A percentile compares a stretch with the other conserved stretches of the same genome.
Conservation (phyloP, 306 rosid genomes). For the Potentilla sterilis region DNA sequence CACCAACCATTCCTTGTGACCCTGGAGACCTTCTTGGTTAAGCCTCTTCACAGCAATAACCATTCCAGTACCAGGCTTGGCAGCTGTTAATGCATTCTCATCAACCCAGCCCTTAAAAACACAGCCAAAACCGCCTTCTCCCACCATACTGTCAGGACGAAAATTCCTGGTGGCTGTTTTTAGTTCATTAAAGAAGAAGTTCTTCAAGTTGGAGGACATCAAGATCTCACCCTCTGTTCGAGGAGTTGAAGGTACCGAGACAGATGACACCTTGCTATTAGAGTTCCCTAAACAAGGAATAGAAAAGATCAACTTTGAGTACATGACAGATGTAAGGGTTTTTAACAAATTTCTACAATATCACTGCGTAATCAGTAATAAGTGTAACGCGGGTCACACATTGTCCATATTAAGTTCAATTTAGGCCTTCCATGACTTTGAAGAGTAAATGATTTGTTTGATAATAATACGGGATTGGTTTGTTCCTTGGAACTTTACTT, state of each 20-base stretch:
- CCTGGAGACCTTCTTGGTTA: constrained; percentile 93
- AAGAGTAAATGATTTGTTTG: not conserved
- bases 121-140: constrained; percentile 95
- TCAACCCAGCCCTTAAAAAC: constrained; percentile 97
- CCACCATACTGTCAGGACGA: constrained; percentile 94
- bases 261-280: constrained; percentile 51
- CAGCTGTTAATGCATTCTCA: constrained; percentile 66
- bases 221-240: constrained; percentile 89
- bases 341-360: not conserved
- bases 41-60: constrained; percentile 93
- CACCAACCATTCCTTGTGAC: constrained; percentile 99
- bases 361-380: not conserved
- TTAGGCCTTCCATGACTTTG: not conserved
- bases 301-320: constrained; percentile 5
- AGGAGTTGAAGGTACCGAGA: constrained; percentile 66
- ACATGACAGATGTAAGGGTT: not conserved
- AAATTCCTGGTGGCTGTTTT: constrained; percentile 87
- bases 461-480: not conserved
- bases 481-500: not conserved
- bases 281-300: constrained; percentile 46
- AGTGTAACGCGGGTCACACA: not conserved
- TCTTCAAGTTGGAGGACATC: constrained; percentile 73
- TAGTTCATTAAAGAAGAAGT: constrained; percentile 67
- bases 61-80: constrained; percentile 80
- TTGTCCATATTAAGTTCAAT: not conserved